Evolutionary conservation across 352 stramenopile genomes (phyloP).

Genomic region (Pythium monospermum): DNA sequence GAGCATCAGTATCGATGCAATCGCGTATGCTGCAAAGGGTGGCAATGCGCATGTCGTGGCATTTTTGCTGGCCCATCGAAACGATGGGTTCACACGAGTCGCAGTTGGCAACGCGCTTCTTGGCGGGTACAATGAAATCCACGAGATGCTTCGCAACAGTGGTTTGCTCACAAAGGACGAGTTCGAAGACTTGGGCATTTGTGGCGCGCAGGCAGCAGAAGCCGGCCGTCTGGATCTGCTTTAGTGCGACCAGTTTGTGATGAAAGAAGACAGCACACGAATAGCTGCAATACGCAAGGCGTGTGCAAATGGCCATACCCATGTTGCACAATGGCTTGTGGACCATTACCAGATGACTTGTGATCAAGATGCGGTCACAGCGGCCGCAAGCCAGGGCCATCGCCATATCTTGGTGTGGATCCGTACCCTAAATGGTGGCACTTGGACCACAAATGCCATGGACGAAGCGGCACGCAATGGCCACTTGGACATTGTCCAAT

Average conservation of each 20-base stretch:
- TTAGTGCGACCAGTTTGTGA: too few relatives aligned
- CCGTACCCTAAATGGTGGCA: background rate
- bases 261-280: too few relatives aligned
- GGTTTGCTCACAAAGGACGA: background rate
- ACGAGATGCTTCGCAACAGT: background rate
- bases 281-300: background rate
- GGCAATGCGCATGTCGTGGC: slow-evolving; percentile 7
- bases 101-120: background rate
- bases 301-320: slow-evolving; percentile 3
- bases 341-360: background rate
- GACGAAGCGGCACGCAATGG: background rate
- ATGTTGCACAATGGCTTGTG: slow-evolving; percentile 3
- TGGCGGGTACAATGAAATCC: slow-evolving; percentile 2
- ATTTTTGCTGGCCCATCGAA: slow-evolving; percentile 7
- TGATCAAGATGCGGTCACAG: background rate
- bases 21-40: background rate
- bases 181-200: background rate
- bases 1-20: background rate
- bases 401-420: slow-evolving; percentile 1
- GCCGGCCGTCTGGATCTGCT: slow-evolving; percentile 1
- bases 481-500: slow-evolving; percentile 8
- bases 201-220: background rate
- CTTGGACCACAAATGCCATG: slow-evolving; percentile 3
- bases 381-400: slow-evolving; percentile 5
- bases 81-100: background rate